Percentiles rank a stretch among this genome's conserved stretches.
These are phyloP conservation scores for Coemansia sp. DNA, from an alignment of 192 early-diverging fungal genomes.

Conservation along the genomic window DNA sequence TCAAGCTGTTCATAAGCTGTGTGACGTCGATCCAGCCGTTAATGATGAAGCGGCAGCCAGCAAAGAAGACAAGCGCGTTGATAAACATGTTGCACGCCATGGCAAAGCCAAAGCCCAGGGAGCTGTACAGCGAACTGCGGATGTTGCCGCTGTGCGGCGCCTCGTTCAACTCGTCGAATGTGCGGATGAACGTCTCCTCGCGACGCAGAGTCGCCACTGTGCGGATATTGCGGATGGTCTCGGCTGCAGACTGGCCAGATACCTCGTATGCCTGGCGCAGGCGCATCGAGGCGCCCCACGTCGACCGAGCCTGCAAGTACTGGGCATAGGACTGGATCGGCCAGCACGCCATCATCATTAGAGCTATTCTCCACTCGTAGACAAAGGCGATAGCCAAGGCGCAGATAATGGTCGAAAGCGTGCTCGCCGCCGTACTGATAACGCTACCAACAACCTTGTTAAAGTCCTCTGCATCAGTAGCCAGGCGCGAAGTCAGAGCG, in stretches of 20 bases:
- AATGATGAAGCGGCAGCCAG: constrained; percentile 58
- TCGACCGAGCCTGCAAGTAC: constrained; percentile 62
- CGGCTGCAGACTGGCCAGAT: constrained; percentile 73
- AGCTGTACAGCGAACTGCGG: constrained; percentile 48
- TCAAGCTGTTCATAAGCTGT: constrained; percentile 47
- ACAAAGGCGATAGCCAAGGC: constrained; percentile 57
- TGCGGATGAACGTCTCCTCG: constrained; percentile 57
- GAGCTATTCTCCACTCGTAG: constrained; percentile 62
- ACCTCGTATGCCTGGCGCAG: constrained; percentile 67
- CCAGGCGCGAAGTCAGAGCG: constrained; percentile 67
- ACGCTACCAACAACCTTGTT: constrained; percentile 52
- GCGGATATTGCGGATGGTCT: constrained; percentile 80
- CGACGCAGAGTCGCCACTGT: constrained; percentile 79
- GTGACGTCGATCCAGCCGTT: constrained; percentile 52
- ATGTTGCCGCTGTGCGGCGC: constrained; percentile 50
- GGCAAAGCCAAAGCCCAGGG: constrained; percentile 58
- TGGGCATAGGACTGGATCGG: constrained; percentile 71
- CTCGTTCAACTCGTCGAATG: constrained; percentile 53
- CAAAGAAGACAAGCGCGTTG: constrained; percentile 62
- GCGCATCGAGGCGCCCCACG: constrained; percentile 49
- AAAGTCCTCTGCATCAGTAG: constrained; percentile 66
- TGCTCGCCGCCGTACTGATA: constrained; percentile 38
- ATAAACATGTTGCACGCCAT: constrained; percentile 60
- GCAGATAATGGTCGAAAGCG: constrained; percentile 28
- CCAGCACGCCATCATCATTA: constrained; percentile 66